Evolutionary conservation across 139 green algal species (phyloP), one percentile per base, ranked within the genome.

Genomic region (Pedinophyceae sp.): DNA sequence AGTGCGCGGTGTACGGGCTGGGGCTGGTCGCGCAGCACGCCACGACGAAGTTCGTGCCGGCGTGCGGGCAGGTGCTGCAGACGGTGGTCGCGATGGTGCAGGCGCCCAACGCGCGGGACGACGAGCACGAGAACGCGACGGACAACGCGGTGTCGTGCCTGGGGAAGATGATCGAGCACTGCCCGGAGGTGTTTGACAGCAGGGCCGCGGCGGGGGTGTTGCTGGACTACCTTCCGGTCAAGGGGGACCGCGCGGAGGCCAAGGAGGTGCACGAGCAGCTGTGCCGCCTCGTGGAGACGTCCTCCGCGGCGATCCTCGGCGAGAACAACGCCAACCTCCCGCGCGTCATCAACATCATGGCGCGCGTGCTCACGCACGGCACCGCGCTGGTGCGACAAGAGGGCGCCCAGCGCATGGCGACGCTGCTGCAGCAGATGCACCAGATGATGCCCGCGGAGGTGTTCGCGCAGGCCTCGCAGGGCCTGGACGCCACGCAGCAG

Each of bases 1-100:
- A 97, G 67, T 93, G 82, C 53, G 70, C 71, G 1, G 83, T 92
- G 39, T 97, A 94, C 64, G 88, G 88, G 15, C 62, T 97, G 52
- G 88, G 88, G 48, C 60, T 86, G 3, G 69, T 81, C 4, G 89
- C 84, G 4, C 40, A 82, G 19, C 67, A 67, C 27, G 54, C 61
- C 24, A 55, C 64, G 15, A 49, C 26, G 49, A 27, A 45, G 19
- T 48, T 54, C 20, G 30, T 24, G 43, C 46, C 43, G 41, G 15
- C 54, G 20, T 27, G 39, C 17, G 19, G 16, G 48, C 27, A 46
- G 26, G 39, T 61, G 5, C 2, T 56, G 27, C n/a, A 30, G 47
- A 18, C 7, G 30, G 30, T 64, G 41, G 7, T 72, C 30, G 55
- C 41, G 30, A 50, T 75, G 24, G 48, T 77, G 18, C 23, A 52